A percentile compares a stretch with the other conserved stretches of the same genome.
Evolutionary conservation across 352 stramenopile species (phyloP).

Genomic region (Phytophthora gonapodyides): DNA sequence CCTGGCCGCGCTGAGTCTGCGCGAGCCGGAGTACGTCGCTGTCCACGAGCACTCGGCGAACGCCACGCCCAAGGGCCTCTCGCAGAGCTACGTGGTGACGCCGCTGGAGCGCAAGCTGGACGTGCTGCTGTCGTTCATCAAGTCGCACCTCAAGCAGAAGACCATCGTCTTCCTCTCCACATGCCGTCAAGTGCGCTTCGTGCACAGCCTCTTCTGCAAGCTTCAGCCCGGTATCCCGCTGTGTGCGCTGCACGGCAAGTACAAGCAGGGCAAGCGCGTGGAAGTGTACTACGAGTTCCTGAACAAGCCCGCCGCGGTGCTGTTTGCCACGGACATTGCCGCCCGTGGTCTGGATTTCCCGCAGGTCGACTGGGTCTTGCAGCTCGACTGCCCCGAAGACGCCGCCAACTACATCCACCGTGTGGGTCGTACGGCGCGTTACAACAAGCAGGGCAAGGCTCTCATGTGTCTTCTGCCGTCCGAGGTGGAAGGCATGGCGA

Average conservation of each 20-base stretch:
- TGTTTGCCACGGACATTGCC: constrained; percentile 99
- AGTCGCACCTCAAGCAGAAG: constrained; percentile 98
- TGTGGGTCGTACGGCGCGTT: constrained; percentile 96
- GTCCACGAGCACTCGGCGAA: constrained; percentile 94
- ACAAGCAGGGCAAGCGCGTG: constrained; percentile 98
- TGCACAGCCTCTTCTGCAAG: constrained; percentile 96
- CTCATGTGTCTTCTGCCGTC: constrained; percentile 93
- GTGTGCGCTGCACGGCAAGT: constrained; percentile 98
- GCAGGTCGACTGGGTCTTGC: constrained; percentile 98
- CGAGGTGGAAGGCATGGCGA: constrained; percentile 90
- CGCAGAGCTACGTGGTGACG: constrained; percentile 97
- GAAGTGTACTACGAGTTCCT: constrained; percentile 99
- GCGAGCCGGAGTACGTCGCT: constrained; percentile 96
- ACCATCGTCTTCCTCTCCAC: constrained; percentile 99
- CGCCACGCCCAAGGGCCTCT: constrained; percentile 92
- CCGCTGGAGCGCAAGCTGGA: constrained; percentile 97
- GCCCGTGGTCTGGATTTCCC: constrained; percentile 98
- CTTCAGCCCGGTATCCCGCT: constrained; percentile 97
- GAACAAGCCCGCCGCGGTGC: constrained; percentile 90
- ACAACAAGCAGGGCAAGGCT: constrained; percentile 94
- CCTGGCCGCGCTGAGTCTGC: constrained; percentile 94
- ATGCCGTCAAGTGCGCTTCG: constrained; percentile 96
- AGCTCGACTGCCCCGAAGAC: constrained; percentile 98
- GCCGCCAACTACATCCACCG: constrained; percentile 98
- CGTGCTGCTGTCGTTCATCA: constrained; percentile 98